Evolutionary conservation across 345 rosid genomes (phyloP).

Genomic region (Citrus unshiu): DNA sequence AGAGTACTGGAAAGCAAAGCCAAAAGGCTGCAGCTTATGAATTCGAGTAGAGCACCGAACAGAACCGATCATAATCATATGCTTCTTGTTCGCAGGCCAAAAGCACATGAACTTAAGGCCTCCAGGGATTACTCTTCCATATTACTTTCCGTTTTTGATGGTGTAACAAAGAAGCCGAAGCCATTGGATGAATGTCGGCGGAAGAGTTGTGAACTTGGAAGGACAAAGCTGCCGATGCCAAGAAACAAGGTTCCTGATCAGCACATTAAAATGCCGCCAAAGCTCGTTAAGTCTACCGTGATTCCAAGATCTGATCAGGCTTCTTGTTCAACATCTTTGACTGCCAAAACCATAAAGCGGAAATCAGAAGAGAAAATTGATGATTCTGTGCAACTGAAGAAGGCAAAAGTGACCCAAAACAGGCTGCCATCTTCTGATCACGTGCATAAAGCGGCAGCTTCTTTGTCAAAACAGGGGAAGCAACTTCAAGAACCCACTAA

Average conservation of each 20-base stretch:
- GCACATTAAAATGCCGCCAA: neutral
- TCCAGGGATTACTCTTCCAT: conserved; percentile 1
- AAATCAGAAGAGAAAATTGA: neutral
- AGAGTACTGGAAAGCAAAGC: neutral
- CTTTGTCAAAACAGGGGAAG: neutral
- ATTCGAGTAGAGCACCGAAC: neutral
- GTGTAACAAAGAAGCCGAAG: neutral
- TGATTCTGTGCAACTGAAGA: neutral
- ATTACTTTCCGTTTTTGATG: neutral
- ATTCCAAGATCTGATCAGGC: neutral
- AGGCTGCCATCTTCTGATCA: neutral
- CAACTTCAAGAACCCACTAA: neutral
- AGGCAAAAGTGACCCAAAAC: neutral
- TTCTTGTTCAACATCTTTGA: neutral
- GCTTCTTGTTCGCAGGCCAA: neutral
- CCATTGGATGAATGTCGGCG: neutral
- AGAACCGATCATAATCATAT: neutral
- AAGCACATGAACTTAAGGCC: neutral
- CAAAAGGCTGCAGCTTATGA: neutral
- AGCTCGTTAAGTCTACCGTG: neutral
- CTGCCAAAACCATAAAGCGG: neutral
- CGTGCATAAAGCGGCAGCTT: neutral
- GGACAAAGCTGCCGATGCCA: neutral
- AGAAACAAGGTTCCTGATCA: neutral
- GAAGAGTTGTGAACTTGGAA: neutral